These are phyloP conservation scores for Ogataea nakhonphanomensis DNA, from an alignment of 805 yeast species.

Conservation along the genomic window DNA sequence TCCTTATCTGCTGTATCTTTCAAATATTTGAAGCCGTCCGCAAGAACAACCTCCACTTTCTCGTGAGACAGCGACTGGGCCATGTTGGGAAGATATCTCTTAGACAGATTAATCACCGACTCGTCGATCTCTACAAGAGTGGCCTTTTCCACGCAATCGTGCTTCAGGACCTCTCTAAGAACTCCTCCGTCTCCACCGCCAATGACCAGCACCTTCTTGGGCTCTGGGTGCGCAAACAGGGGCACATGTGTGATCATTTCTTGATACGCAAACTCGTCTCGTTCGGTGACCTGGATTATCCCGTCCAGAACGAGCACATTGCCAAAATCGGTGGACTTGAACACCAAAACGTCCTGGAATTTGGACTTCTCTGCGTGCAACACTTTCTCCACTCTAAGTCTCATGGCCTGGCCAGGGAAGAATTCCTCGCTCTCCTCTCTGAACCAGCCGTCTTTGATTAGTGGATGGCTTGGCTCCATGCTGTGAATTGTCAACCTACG, in stretches of 20 bases:
- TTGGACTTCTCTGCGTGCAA: slow-evolving; percentile 64
- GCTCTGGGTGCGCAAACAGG: slow-evolving; percentile 69
- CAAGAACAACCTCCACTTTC: slow-evolving; percentile 61
- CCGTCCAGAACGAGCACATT: slow-evolving; percentile 89
- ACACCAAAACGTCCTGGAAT: slow-evolving; percentile 81
- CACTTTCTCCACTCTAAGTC: slow-evolving; percentile 58
- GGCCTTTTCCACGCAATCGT: slow-evolving; percentile 53
- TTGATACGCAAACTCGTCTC: slow-evolving; percentile 92
- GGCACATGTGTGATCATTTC: slow-evolving; percentile 88
- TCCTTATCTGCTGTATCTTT: slow-evolving; percentile 36
- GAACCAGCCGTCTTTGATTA: slow-evolving; percentile 73
- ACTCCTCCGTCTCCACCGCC: slow-evolving; percentile 99
- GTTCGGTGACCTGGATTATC: slow-evolving; percentile 84
- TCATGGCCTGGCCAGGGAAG: slow-evolving; percentile 87
- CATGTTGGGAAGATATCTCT: slow-evolving; percentile 75
- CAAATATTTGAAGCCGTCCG: slow-evolving; percentile 82
- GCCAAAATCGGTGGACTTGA: slow-evolving; percentile 72
- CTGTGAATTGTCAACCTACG: neutral
- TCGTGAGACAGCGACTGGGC: slow-evolving; percentile 60
- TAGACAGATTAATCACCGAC: slow-evolving; percentile 69
- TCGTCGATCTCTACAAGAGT: slow-evolving; percentile 89
- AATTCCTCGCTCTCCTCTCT: slow-evolving; percentile 63
- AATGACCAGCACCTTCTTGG: slow-evolving; percentile 75
- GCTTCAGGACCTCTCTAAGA: slow-evolving; percentile 77
- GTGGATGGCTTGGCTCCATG: slow-evolving; percentile 40